Percentiles rank a stretch among this genome's conserved stretches.
These are phyloP conservation scores for Cryptococcus jaspeensis DNA, from an alignment of 1,284 basidiomycete genomes.

Conservation along the genomic window DNA sequence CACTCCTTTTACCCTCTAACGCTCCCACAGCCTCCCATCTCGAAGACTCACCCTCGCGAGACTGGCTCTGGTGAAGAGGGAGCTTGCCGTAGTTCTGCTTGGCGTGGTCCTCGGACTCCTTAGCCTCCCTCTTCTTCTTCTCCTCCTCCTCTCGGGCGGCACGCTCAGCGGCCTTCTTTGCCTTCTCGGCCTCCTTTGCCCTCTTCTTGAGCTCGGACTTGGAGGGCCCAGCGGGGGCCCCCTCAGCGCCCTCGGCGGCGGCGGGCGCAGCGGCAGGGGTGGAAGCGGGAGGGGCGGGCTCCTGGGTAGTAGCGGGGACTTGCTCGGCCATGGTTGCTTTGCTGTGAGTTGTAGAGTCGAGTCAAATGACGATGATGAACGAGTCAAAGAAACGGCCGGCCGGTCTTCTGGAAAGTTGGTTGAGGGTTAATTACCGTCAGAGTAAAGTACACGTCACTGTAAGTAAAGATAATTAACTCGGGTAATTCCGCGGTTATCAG, in stretches of 20 bases:
- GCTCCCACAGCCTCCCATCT: neutral
- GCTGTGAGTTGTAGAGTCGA: neutral
- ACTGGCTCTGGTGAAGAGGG: slow-evolving; percentile 89
- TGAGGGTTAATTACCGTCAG: too few relatives aligned
- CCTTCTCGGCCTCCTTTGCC: slow-evolving; percentile 89
- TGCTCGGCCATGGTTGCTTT: slow-evolving; percentile 25
- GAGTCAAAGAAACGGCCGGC: neutral
- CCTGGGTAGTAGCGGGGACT: slow-evolving; percentile 6
- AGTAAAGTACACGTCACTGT: too few relatives aligned
- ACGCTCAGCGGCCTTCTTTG: slow-evolving; percentile 81
- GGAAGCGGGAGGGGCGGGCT: slow-evolving; percentile 9
- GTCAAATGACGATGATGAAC: neutral
- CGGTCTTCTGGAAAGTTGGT: too few relatives aligned
- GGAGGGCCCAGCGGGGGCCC: slow-evolving; percentile 56
- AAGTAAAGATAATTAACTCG: too few relatives aligned
- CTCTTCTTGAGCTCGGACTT: slow-evolving; percentile 93
- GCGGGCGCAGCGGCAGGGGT: slow-evolving; percentile 9
- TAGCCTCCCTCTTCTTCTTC: slow-evolving; percentile 69
- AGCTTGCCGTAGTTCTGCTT: slow-evolving; percentile 83
- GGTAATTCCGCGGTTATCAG: neutral
- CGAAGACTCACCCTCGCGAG: slow-evolving; percentile 51
- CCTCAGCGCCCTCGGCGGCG: slow-evolving; percentile 14
- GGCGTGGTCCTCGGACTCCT: slow-evolving; percentile 78
- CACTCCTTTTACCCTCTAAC: neutral
- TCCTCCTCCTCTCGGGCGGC: slow-evolving; percentile 75